phyloP scores from a whole-genome alignment of 2,329 filamentous ascomycete genomes.

The Colletotrichum eremochloae region DNA sequence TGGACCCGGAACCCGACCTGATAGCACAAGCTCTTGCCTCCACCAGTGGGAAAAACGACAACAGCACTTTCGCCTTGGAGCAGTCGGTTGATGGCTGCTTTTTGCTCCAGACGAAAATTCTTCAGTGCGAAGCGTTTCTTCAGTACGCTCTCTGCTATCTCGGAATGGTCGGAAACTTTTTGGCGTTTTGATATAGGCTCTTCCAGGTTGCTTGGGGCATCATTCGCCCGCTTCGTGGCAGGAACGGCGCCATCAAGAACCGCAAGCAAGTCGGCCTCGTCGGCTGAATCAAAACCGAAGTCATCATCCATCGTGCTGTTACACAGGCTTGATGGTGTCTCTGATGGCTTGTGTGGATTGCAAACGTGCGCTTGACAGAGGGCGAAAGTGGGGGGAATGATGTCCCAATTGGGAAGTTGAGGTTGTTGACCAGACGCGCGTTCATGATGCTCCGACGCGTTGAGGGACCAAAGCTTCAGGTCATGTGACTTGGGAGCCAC shows the following conservation, averaged over 20 bases:
- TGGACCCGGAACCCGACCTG: slow-evolving; percentile 52
- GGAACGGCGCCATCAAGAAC: slow-evolving; percentile 5
- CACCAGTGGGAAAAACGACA: slow-evolving; percentile 62
- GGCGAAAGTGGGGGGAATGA: neutral
- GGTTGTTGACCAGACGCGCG: neutral
- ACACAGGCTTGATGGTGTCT: neutral
- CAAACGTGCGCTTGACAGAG: neutral
- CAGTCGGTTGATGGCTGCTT: slow-evolving; percentile 55
- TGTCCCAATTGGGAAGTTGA: slow-evolving; percentile 13
- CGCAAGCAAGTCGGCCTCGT: slow-evolving; percentile 32
- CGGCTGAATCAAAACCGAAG: slow-evolving; percentile 46
- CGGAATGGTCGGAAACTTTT: neutral
- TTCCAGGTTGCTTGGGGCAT: neutral
- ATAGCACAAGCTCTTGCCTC: slow-evolving; percentile 64
- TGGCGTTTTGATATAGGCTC: slow-evolving; percentile 17
- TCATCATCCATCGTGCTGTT: slow-evolving; percentile 35
- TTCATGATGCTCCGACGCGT: slow-evolving; percentile 2
- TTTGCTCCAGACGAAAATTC: slow-evolving; percentile 60
- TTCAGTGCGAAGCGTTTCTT: slow-evolving; percentile 55
- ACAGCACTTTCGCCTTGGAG: slow-evolving; percentile 57
- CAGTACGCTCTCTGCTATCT: slow-evolving; percentile 50
- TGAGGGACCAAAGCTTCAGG: too few species aligned
- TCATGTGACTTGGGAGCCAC: neutral
- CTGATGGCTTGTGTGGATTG: neutral
- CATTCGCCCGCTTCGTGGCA: neutral